A percentile compares a stretch with the other conserved stretches of the same genome.
These are phyloP conservation scores for Agroathelia rolfsii DNA, from an alignment of 1,284 basidiomycete species.

Conservation along the genomic window DNA sequence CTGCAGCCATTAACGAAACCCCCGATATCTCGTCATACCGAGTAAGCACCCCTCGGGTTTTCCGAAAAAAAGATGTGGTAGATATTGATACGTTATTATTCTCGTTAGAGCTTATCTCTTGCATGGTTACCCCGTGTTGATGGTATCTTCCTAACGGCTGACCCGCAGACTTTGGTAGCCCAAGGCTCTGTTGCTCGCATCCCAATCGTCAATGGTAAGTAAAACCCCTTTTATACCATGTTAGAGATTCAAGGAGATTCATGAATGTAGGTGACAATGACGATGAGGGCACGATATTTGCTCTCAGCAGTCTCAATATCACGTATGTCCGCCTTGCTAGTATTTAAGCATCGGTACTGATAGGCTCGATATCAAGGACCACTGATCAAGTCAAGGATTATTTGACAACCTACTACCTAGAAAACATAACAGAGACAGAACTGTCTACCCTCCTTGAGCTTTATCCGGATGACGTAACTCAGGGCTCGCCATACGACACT, in stretches of 20 bases:
- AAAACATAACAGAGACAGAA: slow-evolving; percentile 11
- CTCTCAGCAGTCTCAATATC: slow-evolving; percentile 17
- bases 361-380: slow-evolving; percentile 15
- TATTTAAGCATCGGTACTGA: too few species aligned
- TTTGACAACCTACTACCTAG: slow-evolving; percentile 15
- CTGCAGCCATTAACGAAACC: slow-evolving; percentile 21
- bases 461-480: slow-evolving; percentile 16
- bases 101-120: slow-evolving; percentile 12
- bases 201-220: slow-evolving; percentile 21
- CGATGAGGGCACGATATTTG: slow-evolving; percentile 24
- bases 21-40: slow-evolving; percentile 36
- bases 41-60: too few species aligned
- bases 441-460: slow-evolving; percentile 14
- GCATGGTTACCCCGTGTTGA: slow-evolving; percentile 30
- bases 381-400: slow-evolving; percentile 9
- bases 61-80: too few species aligned
- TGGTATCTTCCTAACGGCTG: slow-evolving; percentile 24
- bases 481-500: slow-evolving; percentile 18
- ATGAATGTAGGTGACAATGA: slow-evolving; percentile 20
- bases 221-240: neutral
- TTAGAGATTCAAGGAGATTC: slow-evolving; percentile 12
- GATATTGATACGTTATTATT: neutral
- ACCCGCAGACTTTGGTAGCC: slow-evolving; percentile 16
- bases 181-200: slow-evolving; percentile 21
- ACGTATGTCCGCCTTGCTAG: slow-evolving; percentile 17